Percentiles rank a stretch among this genome's conserved stretches.
These are phyloP conservation scores for Chrysoporthe cubensis DNA, from an alignment of 2,329 filamentous ascomycete species.

Conservation along the genomic window DNA sequence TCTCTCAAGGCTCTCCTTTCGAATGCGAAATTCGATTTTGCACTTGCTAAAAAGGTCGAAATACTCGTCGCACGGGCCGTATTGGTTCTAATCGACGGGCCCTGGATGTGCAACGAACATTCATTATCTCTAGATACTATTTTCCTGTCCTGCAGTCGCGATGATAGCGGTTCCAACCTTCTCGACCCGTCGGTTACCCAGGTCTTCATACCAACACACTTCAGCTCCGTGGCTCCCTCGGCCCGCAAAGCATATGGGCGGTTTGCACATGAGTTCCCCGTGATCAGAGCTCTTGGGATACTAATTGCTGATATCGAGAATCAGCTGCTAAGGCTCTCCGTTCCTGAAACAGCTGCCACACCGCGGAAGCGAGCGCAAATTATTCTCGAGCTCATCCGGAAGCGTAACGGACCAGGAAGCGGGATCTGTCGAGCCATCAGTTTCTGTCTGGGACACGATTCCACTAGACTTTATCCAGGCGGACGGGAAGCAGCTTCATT, in stretches of 20 bases:
- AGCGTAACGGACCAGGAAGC: neutral
- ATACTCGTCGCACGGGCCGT: neutral
- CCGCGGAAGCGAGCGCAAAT: neutral
- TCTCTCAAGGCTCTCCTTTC: neutral
- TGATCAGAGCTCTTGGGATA: neutral
- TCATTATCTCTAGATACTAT: neutral
- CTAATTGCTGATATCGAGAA: neutral
- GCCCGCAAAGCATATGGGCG: neutral
- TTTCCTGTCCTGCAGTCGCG: neutral
- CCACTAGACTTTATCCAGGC: neutral
- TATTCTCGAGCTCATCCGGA: neutral
- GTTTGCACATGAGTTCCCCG: neutral
- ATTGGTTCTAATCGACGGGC: neutral
- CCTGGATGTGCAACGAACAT: neutral
- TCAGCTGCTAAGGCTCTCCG: neutral
- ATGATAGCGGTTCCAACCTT: neutral
- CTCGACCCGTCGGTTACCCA: neutral
- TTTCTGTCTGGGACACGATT: neutral
- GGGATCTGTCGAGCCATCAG: neutral
- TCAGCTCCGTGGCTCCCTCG: neutral
- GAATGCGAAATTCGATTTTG: neutral
- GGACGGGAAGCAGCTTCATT: neutral
- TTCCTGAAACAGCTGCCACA: neutral
- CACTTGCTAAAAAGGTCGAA: neutral
- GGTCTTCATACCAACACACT: neutral